phyloP scores from a whole-genome alignment of 192 early-diverging fungal genomes.

The Cetraspora pellucida region DNA sequence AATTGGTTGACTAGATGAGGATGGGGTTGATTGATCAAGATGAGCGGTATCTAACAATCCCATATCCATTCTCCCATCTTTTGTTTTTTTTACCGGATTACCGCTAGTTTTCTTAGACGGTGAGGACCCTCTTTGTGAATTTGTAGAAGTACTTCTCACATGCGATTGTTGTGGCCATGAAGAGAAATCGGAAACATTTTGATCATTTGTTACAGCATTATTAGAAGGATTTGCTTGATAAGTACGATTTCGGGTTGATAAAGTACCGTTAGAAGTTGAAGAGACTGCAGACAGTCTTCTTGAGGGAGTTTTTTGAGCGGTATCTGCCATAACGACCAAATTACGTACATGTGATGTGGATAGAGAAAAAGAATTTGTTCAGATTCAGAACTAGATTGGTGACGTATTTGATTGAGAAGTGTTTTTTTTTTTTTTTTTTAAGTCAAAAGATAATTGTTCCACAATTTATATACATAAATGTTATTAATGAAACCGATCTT shows the following conservation, averaged over 20 bases:
- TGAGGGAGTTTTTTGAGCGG: conserved; percentile 9
- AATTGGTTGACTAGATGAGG: not conserved
- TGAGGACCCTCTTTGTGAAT: not conserved
- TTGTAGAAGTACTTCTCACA: not conserved
- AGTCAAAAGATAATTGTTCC: too few relatives aligned
- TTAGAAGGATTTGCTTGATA: not conserved
- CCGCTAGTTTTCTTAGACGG: not conserved
- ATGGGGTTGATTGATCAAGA: not conserved
- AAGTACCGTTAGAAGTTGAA: not conserved
- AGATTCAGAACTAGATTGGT: too few relatives aligned
- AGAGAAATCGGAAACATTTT: not conserved
- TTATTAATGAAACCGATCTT: too few relatives aligned
- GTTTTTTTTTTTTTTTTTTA: too few relatives aligned
- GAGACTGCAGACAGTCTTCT: conserved; percentile 8
- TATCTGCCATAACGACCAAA: conserved; percentile 1
- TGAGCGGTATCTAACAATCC: not conserved
- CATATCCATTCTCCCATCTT: not conserved
- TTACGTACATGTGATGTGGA: too few relatives aligned
- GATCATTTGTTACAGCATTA: not conserved
- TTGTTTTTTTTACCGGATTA: not conserved
- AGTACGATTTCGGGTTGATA: conserved; percentile 6
- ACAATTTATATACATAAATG: too few relatives aligned
- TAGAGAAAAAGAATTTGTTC: too few relatives aligned
- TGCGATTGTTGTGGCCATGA: conserved; percentile 6
- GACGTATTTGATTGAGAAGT: too few relatives aligned